Conservation (phyloP, 202 grass and related monocot species). For the Sporobolus alterniflorus region DNA sequence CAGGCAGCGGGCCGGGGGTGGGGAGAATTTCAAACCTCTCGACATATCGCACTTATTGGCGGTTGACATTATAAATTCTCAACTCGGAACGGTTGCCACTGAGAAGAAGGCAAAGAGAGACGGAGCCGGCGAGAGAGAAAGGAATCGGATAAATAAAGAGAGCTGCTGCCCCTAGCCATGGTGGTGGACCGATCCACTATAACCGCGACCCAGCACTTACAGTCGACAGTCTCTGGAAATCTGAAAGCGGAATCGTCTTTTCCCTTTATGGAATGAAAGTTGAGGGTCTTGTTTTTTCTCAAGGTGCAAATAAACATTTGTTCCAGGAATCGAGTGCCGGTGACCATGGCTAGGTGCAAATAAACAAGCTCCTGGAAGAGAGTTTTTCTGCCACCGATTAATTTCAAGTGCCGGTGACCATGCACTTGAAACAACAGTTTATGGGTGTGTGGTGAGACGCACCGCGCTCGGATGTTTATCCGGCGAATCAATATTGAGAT, state of each 20-base stretch:
- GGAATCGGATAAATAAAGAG: constrained; percentile 13
- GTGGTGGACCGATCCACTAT: constrained; percentile 44
- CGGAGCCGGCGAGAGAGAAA: neutral
- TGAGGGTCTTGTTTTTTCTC: neutral
- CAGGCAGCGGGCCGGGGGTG: neutral
- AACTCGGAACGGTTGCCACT: neutral
- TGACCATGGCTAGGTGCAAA: neutral
- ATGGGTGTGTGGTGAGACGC: neutral
- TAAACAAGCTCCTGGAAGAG: neutral
- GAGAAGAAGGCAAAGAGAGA: neutral
- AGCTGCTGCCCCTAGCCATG: neutral
- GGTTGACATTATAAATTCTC: neutral
- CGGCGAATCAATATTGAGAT: neutral
- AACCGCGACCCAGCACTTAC: constrained; percentile 15
- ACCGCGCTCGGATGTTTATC: neutral
- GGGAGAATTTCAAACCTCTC: constrained; percentile 19
- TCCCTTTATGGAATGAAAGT: constrained; percentile 4
- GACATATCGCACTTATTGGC: constrained; percentile 15
- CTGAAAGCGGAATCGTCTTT: constrained; percentile 6
- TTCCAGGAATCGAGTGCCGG: constrained; percentile 29
- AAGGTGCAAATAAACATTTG: constrained; percentile 1
- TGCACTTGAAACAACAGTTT: neutral
- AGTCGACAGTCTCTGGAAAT: neutral
- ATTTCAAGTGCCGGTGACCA: no score
- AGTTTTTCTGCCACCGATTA: no score